Conservation (phyloP, 495 filamentous ascomycete genomes). For the Aeminium ludgeri region DNA sequence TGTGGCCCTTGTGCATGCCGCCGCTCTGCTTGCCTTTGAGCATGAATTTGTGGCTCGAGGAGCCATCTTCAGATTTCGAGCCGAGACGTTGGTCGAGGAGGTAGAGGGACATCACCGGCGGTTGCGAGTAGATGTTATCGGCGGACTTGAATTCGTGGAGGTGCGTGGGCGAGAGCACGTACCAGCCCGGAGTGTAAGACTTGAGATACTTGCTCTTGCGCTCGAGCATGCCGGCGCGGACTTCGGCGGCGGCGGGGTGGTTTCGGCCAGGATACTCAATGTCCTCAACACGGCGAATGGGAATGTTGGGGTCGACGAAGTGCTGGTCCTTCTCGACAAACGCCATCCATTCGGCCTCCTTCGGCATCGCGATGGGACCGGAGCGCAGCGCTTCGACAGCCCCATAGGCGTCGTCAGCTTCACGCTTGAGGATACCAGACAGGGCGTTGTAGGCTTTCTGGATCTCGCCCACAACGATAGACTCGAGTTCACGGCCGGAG, state of each 20-base stretch:
- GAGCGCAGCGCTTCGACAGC: constrained; percentile 66
- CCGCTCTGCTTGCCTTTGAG: constrained; percentile 91
- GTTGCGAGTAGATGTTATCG: constrained; percentile 48
- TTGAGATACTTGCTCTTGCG: constrained; percentile 98
- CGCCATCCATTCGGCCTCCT: constrained; percentile 73
- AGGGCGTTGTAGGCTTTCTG: constrained; percentile 93
- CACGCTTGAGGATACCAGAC: constrained; percentile 71
- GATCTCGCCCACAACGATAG: constrained; percentile 90
- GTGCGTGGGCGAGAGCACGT: constrained; percentile 89
- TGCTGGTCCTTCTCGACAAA: constrained; percentile 74
- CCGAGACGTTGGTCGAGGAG: constrained; percentile 90
- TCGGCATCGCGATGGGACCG: constrained; percentile 75
- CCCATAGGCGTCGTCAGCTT: constrained; percentile 64
- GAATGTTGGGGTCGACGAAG: constrained; percentile 71
- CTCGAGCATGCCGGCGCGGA: constrained; percentile 79
- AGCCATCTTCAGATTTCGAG: constrained; percentile 68
- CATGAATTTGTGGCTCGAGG: constrained; percentile 94
- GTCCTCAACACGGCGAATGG: constrained; percentile 58
- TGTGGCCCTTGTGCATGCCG: constrained; percentile 82
- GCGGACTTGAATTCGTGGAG: constrained; percentile 96
- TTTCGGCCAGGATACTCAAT: constrained; percentile 90
- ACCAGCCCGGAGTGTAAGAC: constrained; percentile 96
- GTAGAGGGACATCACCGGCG: constrained; percentile 89
- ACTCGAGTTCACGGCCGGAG: constrained; percentile 85
- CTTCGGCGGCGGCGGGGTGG: constrained; percentile 71